Percentiles rank a stretch among this genome's conserved stretches.
These are phyloP conservation scores for Candida adriatica DNA, from an alignment of 805 yeast genomes.

Conservation along the genomic window DNA sequence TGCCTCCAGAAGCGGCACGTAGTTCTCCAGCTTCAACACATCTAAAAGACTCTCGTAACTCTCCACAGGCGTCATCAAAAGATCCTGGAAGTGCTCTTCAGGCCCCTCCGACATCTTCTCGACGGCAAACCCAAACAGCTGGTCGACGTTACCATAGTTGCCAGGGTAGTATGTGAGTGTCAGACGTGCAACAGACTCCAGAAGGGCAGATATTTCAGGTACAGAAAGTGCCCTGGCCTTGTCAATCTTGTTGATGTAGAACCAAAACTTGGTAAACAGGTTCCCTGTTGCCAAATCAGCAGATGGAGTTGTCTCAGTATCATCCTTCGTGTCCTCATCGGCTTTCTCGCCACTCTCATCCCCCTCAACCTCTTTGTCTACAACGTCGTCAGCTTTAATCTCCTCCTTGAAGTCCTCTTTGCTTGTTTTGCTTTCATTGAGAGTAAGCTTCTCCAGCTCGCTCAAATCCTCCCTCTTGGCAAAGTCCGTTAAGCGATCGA, in stretches of 20 bases:
- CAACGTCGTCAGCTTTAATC: constrained; percentile 5
- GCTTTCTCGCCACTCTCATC: constrained; percentile 1
- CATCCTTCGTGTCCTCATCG: neutral
- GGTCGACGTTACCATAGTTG: constrained; percentile 52
- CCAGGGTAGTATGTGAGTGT: constrained; percentile 62
- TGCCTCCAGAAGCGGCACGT: constrained; percentile 45
- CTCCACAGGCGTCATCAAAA: constrained; percentile 43
- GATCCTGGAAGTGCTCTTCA: constrained; percentile 36
- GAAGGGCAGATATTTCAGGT: constrained; percentile 57
- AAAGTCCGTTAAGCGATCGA: constrained; percentile 61
- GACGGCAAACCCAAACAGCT: constrained; percentile 49
- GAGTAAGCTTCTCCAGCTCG: constrained; percentile 16
- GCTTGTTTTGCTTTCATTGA: constrained; percentile 15
- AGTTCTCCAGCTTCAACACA: constrained; percentile 38
- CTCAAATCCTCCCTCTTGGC: constrained; percentile 32
- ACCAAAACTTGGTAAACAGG: constrained; percentile 61
- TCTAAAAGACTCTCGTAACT: constrained; percentile 28
- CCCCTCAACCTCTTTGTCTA: no score
- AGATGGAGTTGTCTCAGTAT: neutral
- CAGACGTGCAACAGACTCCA: constrained; percentile 60
- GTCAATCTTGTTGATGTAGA: constrained; percentile 49
- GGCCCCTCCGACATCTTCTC: constrained; percentile 26
- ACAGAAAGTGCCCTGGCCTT: constrained; percentile 54
- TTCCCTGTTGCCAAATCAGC: constrained; percentile 15
- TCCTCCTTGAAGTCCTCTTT: constrained; percentile 7